Evolutionary conservation across 305 asterid genomes (phyloP).

Genomic region (Caryopteris hybrid): DNA sequence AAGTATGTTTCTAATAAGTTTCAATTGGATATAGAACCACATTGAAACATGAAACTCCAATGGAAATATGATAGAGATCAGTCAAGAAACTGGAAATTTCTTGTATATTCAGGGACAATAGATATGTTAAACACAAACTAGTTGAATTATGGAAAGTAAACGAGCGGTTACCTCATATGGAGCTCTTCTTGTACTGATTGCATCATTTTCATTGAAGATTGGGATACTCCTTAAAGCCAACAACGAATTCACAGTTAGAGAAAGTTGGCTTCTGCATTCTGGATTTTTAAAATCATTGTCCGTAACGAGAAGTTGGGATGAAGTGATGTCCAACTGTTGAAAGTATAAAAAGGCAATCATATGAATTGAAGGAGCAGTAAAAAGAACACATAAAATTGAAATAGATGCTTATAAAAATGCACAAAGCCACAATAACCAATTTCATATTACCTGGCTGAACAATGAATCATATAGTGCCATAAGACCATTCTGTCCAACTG

Average conservation of each 20-base stretch:
- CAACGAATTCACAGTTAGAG: constrained; percentile 49
- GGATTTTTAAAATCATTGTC: constrained; percentile 61
- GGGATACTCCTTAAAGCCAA: constrained; percentile 52
- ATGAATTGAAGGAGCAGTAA: neutral
- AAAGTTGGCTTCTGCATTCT: constrained; percentile 51
- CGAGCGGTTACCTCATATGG: constrained; percentile 55
- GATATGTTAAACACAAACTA: neutral
- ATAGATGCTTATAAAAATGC: neutral
- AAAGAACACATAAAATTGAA: neutral
- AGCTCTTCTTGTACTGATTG: constrained; percentile 58
- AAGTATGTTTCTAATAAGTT: neutral
- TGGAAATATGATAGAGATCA: neutral
- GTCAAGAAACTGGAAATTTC: neutral
- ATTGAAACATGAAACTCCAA: neutral
- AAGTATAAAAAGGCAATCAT: neutral
- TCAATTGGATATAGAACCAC: neutral
- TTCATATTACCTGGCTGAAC: constrained; percentile 51
- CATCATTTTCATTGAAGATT: constrained; percentile 67
- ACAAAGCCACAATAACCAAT: neutral
- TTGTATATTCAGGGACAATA: neutral
- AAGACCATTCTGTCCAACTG: constrained; percentile 73
- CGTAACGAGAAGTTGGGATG: constrained; percentile 67
- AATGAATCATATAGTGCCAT: constrained; percentile 66
- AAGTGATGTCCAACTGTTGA: constrained; percentile 55
- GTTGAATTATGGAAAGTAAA: neutral